Evolutionary conservation across 352 stramenopile species (phyloP).

Genomic region (Pythium aphanidermatum): DNA sequence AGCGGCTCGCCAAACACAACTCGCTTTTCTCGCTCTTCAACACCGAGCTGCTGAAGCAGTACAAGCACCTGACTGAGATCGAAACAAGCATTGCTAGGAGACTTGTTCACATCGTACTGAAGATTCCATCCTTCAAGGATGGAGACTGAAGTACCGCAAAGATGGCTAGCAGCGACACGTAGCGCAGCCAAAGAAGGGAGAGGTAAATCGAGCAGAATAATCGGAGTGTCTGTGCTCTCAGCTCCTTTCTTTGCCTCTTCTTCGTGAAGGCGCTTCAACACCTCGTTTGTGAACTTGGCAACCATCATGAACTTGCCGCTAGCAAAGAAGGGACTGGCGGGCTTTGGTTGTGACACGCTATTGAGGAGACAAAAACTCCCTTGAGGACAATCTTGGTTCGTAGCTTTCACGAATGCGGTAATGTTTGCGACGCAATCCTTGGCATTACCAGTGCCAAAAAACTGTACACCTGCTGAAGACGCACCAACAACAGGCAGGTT

Average conservation of each 20-base stretch:
- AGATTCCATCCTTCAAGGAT: constrained; percentile 10
- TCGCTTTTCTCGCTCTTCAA: constrained; percentile 42
- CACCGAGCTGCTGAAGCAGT: constrained; percentile 47
- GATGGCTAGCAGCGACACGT: constrained; percentile 22
- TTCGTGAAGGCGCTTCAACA: constrained; percentile 26
- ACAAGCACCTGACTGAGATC: constrained; percentile 60
- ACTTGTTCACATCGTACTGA: constrained; percentile 12
- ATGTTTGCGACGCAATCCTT: constrained; percentile 40
- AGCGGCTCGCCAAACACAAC: constrained; percentile 50
- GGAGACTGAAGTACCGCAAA: constrained; percentile 24
- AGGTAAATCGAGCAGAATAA: constrained; percentile 29
- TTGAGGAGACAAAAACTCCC: constrained; percentile 49
- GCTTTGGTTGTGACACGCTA: constrained; percentile 35
- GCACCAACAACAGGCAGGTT: constrained; percentile 11
- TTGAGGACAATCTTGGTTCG: constrained; percentile 45
- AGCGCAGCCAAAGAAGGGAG: constrained; percentile 36
- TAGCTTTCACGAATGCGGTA: constrained; percentile 29
- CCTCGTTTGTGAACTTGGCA: constrained; percentile 21
- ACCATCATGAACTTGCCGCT: constrained; percentile 27
- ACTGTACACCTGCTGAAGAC: constrained; percentile 8
- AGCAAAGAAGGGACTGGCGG: constrained; percentile 40
- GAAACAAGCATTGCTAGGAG: constrained; percentile 32
- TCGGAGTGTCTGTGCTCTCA: too few species aligned
- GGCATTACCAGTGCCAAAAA: constrained; percentile 36
- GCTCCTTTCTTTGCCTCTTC: constrained; percentile 3